These are phyloP conservation scores for Globisporangium cystogenes DNA, from an alignment of 352 stramenopile genomes.

Conservation along the genomic window DNA sequence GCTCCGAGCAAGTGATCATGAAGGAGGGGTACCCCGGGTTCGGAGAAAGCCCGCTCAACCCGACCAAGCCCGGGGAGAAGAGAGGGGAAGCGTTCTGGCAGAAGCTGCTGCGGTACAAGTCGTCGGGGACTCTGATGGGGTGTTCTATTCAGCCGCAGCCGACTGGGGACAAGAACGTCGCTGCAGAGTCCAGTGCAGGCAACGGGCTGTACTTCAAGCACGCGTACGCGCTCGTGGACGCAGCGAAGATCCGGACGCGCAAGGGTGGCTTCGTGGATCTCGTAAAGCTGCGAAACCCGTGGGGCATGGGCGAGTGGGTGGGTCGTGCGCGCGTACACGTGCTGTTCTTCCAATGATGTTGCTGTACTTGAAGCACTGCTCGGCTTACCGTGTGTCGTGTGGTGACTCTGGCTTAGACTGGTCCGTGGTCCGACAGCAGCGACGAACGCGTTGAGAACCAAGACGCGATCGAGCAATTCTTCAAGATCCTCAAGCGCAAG, in stretches of 20 bases:
- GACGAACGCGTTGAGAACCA: slow-evolving; percentile 74
- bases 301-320: slow-evolving; percentile 91
- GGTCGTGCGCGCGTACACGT: slow-evolving; percentile 1
- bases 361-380: no score
- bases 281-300: slow-evolving; percentile 87
- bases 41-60: slow-evolving; percentile 57
- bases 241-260: slow-evolving; percentile 55
- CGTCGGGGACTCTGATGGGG: slow-evolving; percentile 86
- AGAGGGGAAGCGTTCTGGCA: slow-evolving; percentile 75
- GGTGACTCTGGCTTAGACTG: slow-evolving; percentile 30
- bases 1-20: slow-evolving; percentile 85
- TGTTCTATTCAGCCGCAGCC: slow-evolving; percentile 86
- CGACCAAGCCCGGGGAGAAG: slow-evolving; percentile 31
- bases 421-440: slow-evolving; percentile 80
- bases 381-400: no score
- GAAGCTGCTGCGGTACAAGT: slow-evolving; percentile 70
- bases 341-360: no score
- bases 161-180: slow-evolving; percentile 49
- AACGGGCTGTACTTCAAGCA: slow-evolving; percentile 87
- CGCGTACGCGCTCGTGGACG: slow-evolving; percentile 82
- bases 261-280: slow-evolving; percentile 51
- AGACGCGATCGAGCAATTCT: slow-evolving; percentile 69
- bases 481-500: slow-evolving; percentile 61
- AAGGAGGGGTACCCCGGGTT: slow-evolving; percentile 75
- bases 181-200: slow-evolving; percentile 67